These are phyloP conservation scores for Trebouxia gelatinosa DNA, from an alignment of 163 green algal genomes.

Conservation along the genomic window DNA sequence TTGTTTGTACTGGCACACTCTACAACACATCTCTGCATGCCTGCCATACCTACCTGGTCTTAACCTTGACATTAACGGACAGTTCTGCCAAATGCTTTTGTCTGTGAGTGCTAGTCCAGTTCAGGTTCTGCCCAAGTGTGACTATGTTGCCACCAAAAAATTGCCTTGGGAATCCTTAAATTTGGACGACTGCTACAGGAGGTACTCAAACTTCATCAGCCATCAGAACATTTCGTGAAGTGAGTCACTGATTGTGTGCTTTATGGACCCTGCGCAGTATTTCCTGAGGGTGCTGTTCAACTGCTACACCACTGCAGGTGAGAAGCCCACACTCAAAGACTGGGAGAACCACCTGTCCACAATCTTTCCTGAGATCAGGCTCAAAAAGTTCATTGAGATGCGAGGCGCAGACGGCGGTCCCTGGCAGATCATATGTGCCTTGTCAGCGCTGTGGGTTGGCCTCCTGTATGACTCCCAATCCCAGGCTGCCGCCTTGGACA, in stretches of 20 bases:
- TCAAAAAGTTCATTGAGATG: slow-evolving; percentile 99
- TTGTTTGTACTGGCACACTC: neutral
- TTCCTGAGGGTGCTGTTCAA: too few species aligned
- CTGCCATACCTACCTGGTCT: neutral
- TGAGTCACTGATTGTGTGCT: too few species aligned
- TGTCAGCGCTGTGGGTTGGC: slow-evolving; percentile 93
- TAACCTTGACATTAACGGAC: neutral
- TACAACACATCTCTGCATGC: neutral
- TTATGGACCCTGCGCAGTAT: too few species aligned
- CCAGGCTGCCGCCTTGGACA: slow-evolving; percentile 68
- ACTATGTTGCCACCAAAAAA: neutral
- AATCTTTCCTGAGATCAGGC: slow-evolving; percentile 94
- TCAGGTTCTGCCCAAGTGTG: neutral
- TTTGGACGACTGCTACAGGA: neutral
- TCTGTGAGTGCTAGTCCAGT: neutral
- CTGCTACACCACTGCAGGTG: slow-evolving; percentile 49
- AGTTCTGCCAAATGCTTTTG: neutral
- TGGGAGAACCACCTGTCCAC: slow-evolving; percentile 97
- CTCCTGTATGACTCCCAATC: slow-evolving; percentile 89
- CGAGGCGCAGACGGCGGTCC: slow-evolving; percentile 91
- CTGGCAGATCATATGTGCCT: slow-evolving; percentile 86
- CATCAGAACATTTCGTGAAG: neutral
- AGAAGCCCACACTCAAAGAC: slow-evolving; percentile 86
- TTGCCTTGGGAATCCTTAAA: neutral
- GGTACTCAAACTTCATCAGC: neutral